Conservation (phyloP, 352 stramenopile genomes). For the Globisporangium takayamanum region DNA sequence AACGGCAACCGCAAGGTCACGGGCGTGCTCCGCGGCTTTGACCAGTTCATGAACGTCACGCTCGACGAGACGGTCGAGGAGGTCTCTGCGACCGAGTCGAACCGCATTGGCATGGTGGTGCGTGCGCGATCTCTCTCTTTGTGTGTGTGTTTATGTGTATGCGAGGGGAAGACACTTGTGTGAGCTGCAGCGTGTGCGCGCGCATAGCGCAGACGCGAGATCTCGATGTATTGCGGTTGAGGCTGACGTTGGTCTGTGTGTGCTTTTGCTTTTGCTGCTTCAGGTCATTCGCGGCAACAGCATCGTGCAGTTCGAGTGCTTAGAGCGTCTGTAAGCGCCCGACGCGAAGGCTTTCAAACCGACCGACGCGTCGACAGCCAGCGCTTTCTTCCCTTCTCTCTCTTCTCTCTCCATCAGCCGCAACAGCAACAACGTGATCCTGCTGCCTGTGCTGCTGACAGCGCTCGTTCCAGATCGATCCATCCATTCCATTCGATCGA, state of each 20-base stretch:
- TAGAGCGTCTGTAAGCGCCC: conserved; percentile 60
- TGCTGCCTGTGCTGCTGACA: too few species aligned
- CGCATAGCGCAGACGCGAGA: neutral
- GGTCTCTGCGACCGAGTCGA: conserved; percentile 77
- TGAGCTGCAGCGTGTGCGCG: neutral
- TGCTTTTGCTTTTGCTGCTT: neutral
- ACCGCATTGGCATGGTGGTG: conserved; percentile 92
- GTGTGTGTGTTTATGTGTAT: neutral
- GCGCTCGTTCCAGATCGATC: too few species aligned
- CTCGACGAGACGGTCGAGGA: conserved; percentile 92
- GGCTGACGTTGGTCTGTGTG: neutral
- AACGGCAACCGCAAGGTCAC: conserved; percentile 94
- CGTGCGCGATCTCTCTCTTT: conserved; percentile 12
- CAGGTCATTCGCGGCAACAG: conserved; percentile 88
- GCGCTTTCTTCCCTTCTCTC: neutral
- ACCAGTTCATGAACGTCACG: conserved; percentile 97
- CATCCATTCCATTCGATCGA: too few species aligned
- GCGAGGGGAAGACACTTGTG: neutral
- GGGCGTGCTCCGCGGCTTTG: conserved; percentile 92
- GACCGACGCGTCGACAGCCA: neutral
- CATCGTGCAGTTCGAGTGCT: conserved; percentile 88
- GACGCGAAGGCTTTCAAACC: neutral
- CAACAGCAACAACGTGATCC: neutral
- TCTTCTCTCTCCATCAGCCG: neutral
- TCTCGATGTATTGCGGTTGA: neutral